Conservation (phyloP, 108 stramenopile species). For the Ochromonas danica region DNA sequence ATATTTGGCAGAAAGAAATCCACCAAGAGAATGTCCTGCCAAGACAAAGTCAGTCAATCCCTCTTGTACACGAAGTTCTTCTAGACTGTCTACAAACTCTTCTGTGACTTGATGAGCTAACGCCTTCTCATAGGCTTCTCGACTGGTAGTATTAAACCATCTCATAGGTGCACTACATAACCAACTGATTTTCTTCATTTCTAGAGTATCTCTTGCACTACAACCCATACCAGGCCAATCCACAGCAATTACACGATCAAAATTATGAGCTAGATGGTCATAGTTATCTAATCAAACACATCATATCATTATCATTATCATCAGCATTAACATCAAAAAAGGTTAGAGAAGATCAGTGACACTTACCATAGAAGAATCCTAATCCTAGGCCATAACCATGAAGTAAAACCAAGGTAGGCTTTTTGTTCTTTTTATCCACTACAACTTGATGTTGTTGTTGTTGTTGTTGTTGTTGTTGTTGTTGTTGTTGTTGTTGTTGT, state of each 20-base stretch:
- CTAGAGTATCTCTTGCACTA: background rate
- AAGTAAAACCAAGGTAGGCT: background rate
- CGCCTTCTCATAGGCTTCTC: background rate
- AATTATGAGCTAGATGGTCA: background rate
- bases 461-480: background rate
- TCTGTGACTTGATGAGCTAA: constrained; percentile 8
- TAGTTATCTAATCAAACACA: constrained; percentile 2
- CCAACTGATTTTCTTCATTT: background rate
- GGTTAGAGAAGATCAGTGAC: too few relatives aligned
- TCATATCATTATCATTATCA: too few relatives aligned
- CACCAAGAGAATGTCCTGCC: constrained; percentile 24
- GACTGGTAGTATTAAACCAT: too few relatives aligned
- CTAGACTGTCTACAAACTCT: constrained; percentile 3
- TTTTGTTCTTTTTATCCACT: background rate
- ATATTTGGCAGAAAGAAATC: background rate
- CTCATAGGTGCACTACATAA: background rate
- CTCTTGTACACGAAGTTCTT: background rate
- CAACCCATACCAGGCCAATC: constrained; percentile 27
- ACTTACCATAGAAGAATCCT: constrained; percentile 19
- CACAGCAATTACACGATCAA: constrained; percentile 6
- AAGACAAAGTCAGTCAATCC: background rate
- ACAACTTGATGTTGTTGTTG: background rate
- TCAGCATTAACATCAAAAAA: too few relatives aligned
- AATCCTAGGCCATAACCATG: constrained; percentile 5
- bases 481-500: too few relatives aligned